Evolutionary conservation across 345 rosid genomes (phyloP), one percentile per base, ranked within the genome.

Genomic region (Hibiscus syriacus): DNA sequence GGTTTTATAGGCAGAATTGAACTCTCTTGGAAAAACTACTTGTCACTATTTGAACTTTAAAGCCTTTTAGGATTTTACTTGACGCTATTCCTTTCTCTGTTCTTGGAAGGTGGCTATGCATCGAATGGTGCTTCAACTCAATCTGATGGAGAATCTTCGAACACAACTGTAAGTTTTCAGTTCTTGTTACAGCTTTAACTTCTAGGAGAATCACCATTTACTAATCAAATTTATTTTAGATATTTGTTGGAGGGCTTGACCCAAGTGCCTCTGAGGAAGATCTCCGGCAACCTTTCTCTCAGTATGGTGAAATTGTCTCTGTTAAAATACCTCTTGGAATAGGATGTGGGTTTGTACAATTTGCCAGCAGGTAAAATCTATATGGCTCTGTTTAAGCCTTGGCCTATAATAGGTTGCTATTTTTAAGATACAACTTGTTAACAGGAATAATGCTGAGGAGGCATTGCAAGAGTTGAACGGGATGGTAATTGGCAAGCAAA

Each of bases 181-280:
- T 20, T 67, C 16, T 56, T 54, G 3, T 23, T 54, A 10, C 3
- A 12, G n/a, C 16, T 23, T 23, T 23, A 23, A 23, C 59, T 72
- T 41, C 45, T 61, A 48, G 69, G 74, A 53, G 39, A 34, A 62
- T n/a, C 50, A 52, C 30, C 27, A 36, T 53, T 38, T 41, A 56
- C 71, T 76, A 32, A 80, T 72, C 67, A 38, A 32, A 77, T 73
- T 55, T 63, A 32, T 67, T 75, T 63, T 82, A 94, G 99, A 91
- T 94, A 78, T 94, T 94, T 83, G 96, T 94, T 70, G 99, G 98
- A 69, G 93, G 96, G 60, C 96, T 94, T 74, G 96, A 91, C 80
- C 85, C 93, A 45, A 80, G 76, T 72, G 96, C 89, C 71, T 84
- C 83, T 64, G 96, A 88, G 69, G 98, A 87, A 74, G 96, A 91